Percentiles rank a stretch among this genome's conserved stretches.
Evolutionary conservation across 2,329 filamentous ascomycete species (phyloP).

Genomic region (Grosmannia clavigera): DNA sequence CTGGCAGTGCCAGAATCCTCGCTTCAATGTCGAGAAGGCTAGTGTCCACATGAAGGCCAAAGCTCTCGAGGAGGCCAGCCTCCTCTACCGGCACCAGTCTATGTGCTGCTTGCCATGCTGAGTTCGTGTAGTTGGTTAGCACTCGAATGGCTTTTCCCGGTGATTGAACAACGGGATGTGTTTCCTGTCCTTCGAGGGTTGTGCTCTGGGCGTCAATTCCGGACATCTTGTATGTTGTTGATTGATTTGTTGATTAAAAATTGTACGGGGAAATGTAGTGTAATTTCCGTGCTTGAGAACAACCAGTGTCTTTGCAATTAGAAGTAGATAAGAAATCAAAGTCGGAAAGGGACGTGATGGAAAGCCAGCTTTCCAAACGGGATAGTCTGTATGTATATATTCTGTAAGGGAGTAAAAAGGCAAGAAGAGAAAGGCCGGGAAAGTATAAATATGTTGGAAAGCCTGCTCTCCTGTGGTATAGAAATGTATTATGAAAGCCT

Average conservation of each 20-base stretch:
- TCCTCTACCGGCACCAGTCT: not conserved
- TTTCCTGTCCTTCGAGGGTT: too few relatives aligned
- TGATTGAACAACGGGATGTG: too few relatives aligned
- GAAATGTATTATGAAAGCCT: not conserved
- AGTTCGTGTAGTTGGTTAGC: not conserved
- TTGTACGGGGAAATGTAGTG: not conserved
- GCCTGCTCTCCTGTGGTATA: not conserved
- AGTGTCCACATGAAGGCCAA: not conserved
- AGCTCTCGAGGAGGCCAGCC: not conserved
- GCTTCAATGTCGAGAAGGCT: not conserved
- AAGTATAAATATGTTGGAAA: not conserved
- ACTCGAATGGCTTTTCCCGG: not conserved
- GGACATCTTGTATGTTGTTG: not conserved
- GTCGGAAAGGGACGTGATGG: not conserved
- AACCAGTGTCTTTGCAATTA: not conserved
- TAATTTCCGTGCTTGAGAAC: too few relatives aligned
- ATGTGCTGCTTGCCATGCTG: not conserved
- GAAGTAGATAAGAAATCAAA: not conserved
- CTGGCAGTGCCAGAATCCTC: not conserved
- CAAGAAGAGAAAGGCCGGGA: not conserved
- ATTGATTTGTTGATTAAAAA: not conserved
- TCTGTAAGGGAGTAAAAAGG: not conserved
- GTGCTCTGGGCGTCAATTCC: not conserved
- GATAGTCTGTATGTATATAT: not conserved
- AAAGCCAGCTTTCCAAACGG: not conserved